Conservation (phyloP, 106 monocot genomes). For the Xerophyta viscosa region DNA sequence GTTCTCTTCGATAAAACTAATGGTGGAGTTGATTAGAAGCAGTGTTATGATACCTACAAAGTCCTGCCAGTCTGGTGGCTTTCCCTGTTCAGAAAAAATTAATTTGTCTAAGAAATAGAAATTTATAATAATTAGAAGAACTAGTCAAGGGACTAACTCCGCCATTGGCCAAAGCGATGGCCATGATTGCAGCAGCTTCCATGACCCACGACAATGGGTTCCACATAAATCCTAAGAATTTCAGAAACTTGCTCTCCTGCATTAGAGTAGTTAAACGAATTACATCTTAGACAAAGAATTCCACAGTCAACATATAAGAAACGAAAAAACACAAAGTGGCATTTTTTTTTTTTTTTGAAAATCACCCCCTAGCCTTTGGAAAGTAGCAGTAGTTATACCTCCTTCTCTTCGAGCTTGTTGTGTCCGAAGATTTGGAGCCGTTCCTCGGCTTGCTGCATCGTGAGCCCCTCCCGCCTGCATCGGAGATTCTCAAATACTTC, state of each 20-base stretch:
- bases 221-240: conserved; percentile 99
- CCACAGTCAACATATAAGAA: no score
- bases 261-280: no score
- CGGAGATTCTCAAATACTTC: conserved; percentile 90
- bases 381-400: no score
- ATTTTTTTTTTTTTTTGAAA: no score
- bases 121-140: no score
- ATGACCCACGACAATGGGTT: conserved; percentile 99
- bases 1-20: conserved; percentile 85
- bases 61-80: conserved; percentile 95
- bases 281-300: no score
- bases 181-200: conserved; percentile 98
- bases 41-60: conserved; percentile 84
- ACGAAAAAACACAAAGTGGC: no score
- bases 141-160: conserved; percentile 70
- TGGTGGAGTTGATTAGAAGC: conserved; percentile 77
- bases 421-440: conserved; percentile 82
- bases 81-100: no score
- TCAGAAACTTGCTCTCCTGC: conserved; percentile 89
- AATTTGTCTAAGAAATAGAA: no score
- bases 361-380: no score
- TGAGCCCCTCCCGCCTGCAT: conserved; percentile 78
- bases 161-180: conserved; percentile 96
- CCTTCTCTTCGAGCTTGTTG: conserved; percentile 99
- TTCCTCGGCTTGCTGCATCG: conserved; percentile 48